A percentile compares a stretch with the other conserved stretches of the same genome.
Conservation (phyloP, 2,329 filamentous ascomycete species). For the Elsinoe necatrix region DNA sequence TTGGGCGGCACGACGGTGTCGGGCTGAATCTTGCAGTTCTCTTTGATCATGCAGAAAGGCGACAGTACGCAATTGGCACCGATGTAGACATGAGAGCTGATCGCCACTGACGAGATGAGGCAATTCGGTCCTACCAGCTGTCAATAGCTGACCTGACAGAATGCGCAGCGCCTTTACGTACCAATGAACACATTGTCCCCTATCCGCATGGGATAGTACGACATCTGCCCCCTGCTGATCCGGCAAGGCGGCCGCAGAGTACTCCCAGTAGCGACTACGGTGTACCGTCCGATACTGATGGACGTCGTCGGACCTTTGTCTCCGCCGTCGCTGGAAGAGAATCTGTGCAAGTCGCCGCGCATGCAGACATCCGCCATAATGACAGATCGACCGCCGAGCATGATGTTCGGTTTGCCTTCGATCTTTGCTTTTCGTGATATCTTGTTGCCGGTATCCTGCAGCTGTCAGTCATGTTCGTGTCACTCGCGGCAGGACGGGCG, state of each 20-base stretch:
- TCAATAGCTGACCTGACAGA: not conserved
- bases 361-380: constrained; percentile 94
- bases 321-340: constrained; percentile 33
- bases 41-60: constrained; percentile 85
- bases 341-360: constrained; percentile 69
- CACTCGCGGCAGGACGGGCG: not conserved
- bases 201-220: constrained; percentile 82
- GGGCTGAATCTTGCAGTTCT: constrained; percentile 82
- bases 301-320: constrained; percentile 39
- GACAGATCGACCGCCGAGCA: constrained; percentile 86
- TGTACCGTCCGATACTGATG: constrained; percentile 85
- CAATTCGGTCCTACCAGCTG: constrained; percentile 37
- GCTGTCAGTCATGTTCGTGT: not conserved
- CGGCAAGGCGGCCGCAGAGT: constrained; percentile 76
- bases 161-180: constrained; percentile 28
- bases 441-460: constrained; percentile 93
- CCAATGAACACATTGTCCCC: constrained; percentile 93
- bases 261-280: constrained; percentile 71
- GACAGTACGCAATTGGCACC: constrained; percentile 69
- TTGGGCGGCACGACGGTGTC: constrained; percentile 73
- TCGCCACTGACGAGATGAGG: constrained; percentile 71
- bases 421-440: constrained; percentile 87
- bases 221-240: constrained; percentile 65
- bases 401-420: constrained; percentile 94
- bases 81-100: constrained; percentile 81